Base-by-base conservation (phyloP, 1,284 basidiomycete species). In the Boletus albobrunnescens region DNA sequence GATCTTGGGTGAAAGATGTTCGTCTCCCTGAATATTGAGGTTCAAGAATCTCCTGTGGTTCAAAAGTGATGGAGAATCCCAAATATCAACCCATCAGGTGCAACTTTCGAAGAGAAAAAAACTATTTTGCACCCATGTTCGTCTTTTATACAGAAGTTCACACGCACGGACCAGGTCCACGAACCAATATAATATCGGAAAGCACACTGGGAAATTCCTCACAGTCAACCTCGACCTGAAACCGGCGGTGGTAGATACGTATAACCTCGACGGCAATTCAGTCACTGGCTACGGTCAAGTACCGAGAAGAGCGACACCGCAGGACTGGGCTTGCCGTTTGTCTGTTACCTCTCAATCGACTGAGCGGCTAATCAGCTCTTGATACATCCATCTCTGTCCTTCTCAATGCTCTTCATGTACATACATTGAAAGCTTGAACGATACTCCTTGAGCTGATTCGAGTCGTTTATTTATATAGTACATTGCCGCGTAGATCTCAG, bases 61-160 rank as follows among this genome's bases (percentile, higher is more conserved):
- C 32, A 46, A 27, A 27, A 27, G 48, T 44, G 26, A 53, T 62
- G 68, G 65, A 70, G 66, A 61, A 73, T 71, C 79, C 76, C 82
- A 84, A 84, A 84, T 82, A 82, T 81, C 77, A 74, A 73, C 72
- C 70, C 58, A 64, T 70, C 69, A 80, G 81, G 82, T 83, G 76
- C 73, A 65, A 84, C 81, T 84, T 84, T 83, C 79, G 69, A 71
- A 69, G 51, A 65, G 51, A 51, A 45, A 47, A 52, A 2, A 23
- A 17, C 1, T 0, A 3, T 22, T 4, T 22, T 4, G 22, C 14
- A 3, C 6, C 2, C 6, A 22, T 27, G 26, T 30, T 33, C 23
- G 47, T 28, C 58, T 1, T 67, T 59, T 68, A 69, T 70, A 14
- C 32, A 6, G 11, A 28, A 17, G 30, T 56, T 57, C 54, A 23